Conservation (phyloP, 225 moss, liverwort and hornwort species). For the Bryoerythrophyllum caledonicum region DNA sequence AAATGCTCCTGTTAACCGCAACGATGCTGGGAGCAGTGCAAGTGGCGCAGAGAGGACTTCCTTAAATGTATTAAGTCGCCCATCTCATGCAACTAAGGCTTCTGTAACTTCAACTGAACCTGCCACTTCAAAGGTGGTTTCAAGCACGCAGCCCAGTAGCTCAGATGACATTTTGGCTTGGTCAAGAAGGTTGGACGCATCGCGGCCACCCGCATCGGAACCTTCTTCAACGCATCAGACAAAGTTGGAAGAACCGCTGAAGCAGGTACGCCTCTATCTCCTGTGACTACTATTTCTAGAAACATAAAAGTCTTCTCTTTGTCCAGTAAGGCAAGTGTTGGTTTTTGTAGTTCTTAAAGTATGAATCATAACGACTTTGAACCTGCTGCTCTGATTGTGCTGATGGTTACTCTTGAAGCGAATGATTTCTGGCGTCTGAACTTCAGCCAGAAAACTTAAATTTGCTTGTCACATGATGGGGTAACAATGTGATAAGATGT, state of each 20-base stretch:
- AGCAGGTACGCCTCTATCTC: slow-evolving; percentile 28
- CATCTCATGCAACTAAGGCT: slow-evolving; percentile 9
- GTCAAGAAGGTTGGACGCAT: slow-evolving; percentile 38
- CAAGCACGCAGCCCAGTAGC: slow-evolving; percentile 28
- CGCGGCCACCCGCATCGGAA: slow-evolving; percentile 35
- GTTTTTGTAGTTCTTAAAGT: neutral
- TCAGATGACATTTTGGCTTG: slow-evolving; percentile 37
- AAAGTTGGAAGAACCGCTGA: slow-evolving; percentile 25
- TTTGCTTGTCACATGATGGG: slow-evolving; percentile 12
- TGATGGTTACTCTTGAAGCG: neutral
- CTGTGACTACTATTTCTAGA: slow-evolving; percentile 2
- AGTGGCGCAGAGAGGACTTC: slow-evolving; percentile 4
- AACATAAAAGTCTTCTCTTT: neutral
- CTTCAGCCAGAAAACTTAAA: neutral
- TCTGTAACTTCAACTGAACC: slow-evolving; percentile 11
- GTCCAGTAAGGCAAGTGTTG: neutral
- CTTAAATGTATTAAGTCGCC: slow-evolving; percentile 8
- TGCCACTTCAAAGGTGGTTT: slow-evolving; percentile 21
- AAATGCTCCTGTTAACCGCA: slow-evolving; percentile 15
- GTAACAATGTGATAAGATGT: slow-evolving; percentile 6
- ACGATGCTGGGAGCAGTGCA: slow-evolving; percentile 22
- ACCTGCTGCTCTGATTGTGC: neutral
- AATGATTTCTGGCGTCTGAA: slow-evolving; percentile 12
- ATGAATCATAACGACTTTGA: slow-evolving; percentile 4
- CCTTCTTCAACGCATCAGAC: slow-evolving; percentile 17